Evolutionary conservation across 2,329 filamentous ascomycete genomes (phyloP).

Genomic region (Alternaria sp.): DNA sequence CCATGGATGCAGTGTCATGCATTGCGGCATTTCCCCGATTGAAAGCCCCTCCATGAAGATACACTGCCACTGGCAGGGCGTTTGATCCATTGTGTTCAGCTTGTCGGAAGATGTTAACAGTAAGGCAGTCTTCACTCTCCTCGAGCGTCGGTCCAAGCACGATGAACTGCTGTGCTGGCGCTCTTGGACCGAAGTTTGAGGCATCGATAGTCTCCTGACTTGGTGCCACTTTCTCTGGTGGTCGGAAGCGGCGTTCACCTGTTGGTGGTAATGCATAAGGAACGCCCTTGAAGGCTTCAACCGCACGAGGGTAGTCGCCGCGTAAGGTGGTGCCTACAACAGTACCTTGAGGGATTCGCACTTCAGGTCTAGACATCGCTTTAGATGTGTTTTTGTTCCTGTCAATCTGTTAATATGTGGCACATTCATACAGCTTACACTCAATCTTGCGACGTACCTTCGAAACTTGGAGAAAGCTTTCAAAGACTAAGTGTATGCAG

Average conservation of each 20-base stretch:
- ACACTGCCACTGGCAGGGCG: constrained; percentile 51
- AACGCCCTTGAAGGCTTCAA: constrained; percentile 30
- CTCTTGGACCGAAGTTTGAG: constrained; percentile 27
- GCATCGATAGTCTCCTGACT: constrained; percentile 24
- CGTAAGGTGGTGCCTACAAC: constrained; percentile 16
- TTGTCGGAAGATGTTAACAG: constrained; percentile 31
- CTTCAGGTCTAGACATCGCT: constrained; percentile 8
- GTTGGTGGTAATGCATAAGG: constrained; percentile 32
- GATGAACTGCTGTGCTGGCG: constrained; percentile 28
- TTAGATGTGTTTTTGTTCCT: not conserved
- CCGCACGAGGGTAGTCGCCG: constrained; percentile 8
- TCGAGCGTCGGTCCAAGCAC: constrained; percentile 20
- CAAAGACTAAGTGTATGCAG: not conserved
- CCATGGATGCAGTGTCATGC: constrained; percentile 69
- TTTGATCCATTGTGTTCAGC: constrained; percentile 9
- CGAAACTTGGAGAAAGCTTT: not conserved
- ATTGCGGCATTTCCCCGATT: constrained; percentile 51
- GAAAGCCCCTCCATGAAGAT: constrained; percentile 71
- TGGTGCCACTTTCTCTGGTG: constrained; percentile 25
- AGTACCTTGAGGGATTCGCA: constrained; percentile 22
- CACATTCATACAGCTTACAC: not conserved
- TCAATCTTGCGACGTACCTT: not conserved
- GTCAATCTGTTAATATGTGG: not conserved
- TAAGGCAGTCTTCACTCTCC: constrained; percentile 36
- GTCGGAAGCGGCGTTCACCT: constrained; percentile 29